Conservation (phyloP, 768 basidiomycete genomes). For the Xerocomus spinulosus region DNA sequence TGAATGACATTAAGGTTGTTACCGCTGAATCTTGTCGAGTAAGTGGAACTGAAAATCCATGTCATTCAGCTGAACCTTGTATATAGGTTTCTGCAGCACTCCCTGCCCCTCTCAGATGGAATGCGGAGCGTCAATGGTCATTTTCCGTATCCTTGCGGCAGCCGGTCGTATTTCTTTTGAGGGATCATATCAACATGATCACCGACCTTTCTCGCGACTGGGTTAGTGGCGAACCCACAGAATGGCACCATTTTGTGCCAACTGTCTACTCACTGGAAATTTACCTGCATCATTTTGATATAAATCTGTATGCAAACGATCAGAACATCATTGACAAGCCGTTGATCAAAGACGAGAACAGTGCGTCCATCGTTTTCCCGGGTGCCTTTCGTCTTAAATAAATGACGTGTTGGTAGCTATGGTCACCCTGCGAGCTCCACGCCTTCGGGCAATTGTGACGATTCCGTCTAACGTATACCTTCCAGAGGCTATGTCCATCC, state of each 20-base stretch:
- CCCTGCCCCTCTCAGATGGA: slow-evolving; percentile 81
- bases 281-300: slow-evolving; percentile 66
- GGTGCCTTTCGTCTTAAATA: neutral
- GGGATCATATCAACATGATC: slow-evolving; percentile 94
- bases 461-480: slow-evolving; percentile 72
- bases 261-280: slow-evolving; percentile 70
- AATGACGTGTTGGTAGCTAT: slow-evolving; percentile 49
- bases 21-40: slow-evolving; percentile 77
- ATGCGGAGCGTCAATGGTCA: slow-evolving; percentile 73
- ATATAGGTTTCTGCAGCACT: slow-evolving; percentile 63
- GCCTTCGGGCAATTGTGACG: slow-evolving; percentile 44
- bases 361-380: slow-evolving; percentile 35
- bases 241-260: slow-evolving; percentile 81
- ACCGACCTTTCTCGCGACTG: slow-evolving; percentile 92
- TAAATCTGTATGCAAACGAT: slow-evolving; percentile 87
- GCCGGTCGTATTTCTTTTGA: slow-evolving; percentile 71
- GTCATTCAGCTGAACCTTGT: slow-evolving; percentile 5
- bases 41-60: slow-evolving; percentile 15
- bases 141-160: slow-evolving; percentile 68
- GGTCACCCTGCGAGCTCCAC: slow-evolving; percentile 58
- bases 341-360: slow-evolving; percentile 74
- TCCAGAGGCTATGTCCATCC: slow-evolving; percentile 60
- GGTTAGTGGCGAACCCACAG: slow-evolving; percentile 74
- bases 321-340: slow-evolving; percentile 96
- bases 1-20: slow-evolving; percentile 82